phyloP scores from a whole-genome alignment of 1,139 yeast genomes.

The Casaregolazyma suthepensis region DNA sequence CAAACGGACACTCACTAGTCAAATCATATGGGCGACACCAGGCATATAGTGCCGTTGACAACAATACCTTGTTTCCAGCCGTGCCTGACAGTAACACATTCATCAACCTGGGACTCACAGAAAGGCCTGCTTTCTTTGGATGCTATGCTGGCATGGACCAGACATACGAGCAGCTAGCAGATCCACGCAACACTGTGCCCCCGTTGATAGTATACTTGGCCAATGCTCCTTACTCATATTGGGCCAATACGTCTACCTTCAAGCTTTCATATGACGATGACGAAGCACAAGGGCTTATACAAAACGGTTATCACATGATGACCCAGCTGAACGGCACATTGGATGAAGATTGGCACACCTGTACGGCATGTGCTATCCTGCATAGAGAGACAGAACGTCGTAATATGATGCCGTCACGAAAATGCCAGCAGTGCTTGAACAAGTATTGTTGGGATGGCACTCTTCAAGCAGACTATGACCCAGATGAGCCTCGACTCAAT shows the following conservation, averaged over 20 bases:
- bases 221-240: conserved; percentile 61
- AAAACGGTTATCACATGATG: conserved; percentile 75
- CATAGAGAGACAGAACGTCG: conserved; percentile 76
- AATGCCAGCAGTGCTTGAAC: conserved; percentile 66
- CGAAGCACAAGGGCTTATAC: conserved; percentile 56
- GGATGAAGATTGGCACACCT: conserved; percentile 67
- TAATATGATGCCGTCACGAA: conserved; percentile 56
- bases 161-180: conserved; percentile 38
- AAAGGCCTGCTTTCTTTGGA: conserved; percentile 70
- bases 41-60: conserved; percentile 25
- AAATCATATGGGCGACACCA: conserved; percentile 49
- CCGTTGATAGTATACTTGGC: conserved; percentile 79
- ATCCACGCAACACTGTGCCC: conserved; percentile 33
- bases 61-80: conserved; percentile 57
- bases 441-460: conserved; percentile 78
- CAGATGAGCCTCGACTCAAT: conserved; percentile 3
- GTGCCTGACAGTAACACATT: conserved; percentile 74
- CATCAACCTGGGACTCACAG: conserved; percentile 38
- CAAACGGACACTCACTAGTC: conserved; percentile 54
- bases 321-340: conserved; percentile 68
- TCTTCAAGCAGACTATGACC: conserved; percentile 3
- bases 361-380: conserved; percentile 85
- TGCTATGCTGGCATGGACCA: conserved; percentile 49
- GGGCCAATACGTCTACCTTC: conserved; percentile 68
- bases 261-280: conserved; percentile 54